These are phyloP conservation scores for Diacronema lutheri DNA, from an alignment of 78 protist species.

Conservation along the genomic window DNA sequence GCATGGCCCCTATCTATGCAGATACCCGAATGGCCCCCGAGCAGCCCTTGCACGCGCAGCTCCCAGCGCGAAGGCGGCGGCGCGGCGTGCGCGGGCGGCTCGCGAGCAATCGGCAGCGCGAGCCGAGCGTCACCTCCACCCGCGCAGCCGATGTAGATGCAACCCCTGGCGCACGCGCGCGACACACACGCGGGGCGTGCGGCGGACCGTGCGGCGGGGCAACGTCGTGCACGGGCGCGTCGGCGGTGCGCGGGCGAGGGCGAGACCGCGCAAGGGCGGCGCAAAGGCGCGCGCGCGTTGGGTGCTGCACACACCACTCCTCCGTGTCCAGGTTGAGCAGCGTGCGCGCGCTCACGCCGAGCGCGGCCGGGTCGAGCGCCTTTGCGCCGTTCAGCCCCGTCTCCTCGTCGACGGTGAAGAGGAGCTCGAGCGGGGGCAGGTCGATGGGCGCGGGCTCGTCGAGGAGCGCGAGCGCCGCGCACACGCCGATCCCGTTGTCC, in stretches of 20 bases:
- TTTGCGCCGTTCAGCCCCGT: conserved; percentile 47
- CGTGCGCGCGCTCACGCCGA: background rate
- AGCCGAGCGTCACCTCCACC: conserved; percentile 5
- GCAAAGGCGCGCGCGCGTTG: background rate
- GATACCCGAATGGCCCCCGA: conserved; percentile 60
- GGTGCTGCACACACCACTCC: conserved; percentile 25
- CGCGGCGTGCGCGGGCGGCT: no score
- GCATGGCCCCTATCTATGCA: conserved; percentile 29
- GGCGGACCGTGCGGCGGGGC: no score
- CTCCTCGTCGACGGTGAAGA: conserved; percentile 70
- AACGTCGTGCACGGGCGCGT: no score
- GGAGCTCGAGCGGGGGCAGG: conserved; percentile 36
- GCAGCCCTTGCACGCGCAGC: background rate
- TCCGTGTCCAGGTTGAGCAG: conserved; percentile 59
- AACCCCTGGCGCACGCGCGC: background rate
- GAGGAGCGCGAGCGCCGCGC: conserved; percentile 54
- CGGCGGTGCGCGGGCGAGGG: no score
- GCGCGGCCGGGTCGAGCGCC: background rate
- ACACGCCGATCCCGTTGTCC: conserved; percentile 67
- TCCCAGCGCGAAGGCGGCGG: no score
- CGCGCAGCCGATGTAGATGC: conserved; percentile 12
- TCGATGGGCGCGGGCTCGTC: background rate
- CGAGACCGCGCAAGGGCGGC: background rate
- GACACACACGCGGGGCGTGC: background rate
- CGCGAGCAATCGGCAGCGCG: background rate